Base-by-base conservation (phyloP, 1,284 basidiomycete genomes). In the Tausonia pullulans region DNA sequence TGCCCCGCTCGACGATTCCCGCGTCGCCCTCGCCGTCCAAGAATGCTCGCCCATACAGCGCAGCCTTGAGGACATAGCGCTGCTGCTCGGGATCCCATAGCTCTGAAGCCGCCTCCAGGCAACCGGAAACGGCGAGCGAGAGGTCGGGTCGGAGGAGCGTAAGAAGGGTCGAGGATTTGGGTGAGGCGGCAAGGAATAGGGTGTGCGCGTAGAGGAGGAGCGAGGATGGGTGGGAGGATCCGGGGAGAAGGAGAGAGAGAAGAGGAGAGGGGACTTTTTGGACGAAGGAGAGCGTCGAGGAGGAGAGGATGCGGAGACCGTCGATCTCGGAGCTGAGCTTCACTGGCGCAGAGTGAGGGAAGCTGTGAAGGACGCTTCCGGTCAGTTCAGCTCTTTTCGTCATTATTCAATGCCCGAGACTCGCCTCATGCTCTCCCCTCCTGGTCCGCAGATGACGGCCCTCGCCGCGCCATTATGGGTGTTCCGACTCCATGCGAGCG, bases 31-130 rank as follows among this genome's bases (percentile, higher is more conserved):
- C 64, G 5, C 61, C 55, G 13, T 98, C 95, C 68, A 98, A 77
- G 74, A 94, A 99, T 0, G 89, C 87, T 67, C 93, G 84, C 1
- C 96, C 96, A 70, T 96, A 97, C 71, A 92, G 90, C 0, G 95
- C 95, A 11, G 94, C 92, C 73, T 84, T 90, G 16, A 98, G 80
- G 50, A 98, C 79, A 58, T 83, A 82, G 64, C 87, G 84, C 74
- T 98, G 95, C 90, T 90, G 95, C 64, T 82, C 79, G 0, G 87
- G 84, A 64, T 95, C 90, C 85, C 90, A 92, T 76, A 97, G 94
- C 62, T 86, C 82, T 1, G 89, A 90, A 0, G 96, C 95, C 43
- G 95, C 95, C 67, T 94, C 90, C 43, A 98, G 86, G 70, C 93
- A 94, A 54, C 89, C 87, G 72, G 97, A 88, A 5, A 98, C 92